Percentiles rank a stretch among this genome's conserved stretches.
phyloP scores from a whole-genome alignment of 176 grass and related monocot species.

The Pontederia paniculata region DNA sequence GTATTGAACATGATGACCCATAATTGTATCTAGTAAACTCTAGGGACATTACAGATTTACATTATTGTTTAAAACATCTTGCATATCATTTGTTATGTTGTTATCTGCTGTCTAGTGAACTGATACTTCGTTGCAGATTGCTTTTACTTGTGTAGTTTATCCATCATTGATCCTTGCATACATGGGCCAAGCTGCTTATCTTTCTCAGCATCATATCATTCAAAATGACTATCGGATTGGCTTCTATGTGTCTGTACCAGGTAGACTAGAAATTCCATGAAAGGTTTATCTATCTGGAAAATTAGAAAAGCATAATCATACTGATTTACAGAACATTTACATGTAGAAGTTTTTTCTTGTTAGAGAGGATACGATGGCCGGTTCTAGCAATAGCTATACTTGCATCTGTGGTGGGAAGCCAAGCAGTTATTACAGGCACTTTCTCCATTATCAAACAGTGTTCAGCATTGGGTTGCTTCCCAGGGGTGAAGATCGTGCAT shows the following conservation, averaged over 20 bases:
- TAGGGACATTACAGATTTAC: too few species aligned
- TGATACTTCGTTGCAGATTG: conserved; percentile 42
- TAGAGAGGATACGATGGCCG: conserved; percentile 95
- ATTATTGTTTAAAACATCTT: not conserved
- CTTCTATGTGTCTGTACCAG: conserved; percentile 95
- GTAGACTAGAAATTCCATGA: conserved; percentile 24
- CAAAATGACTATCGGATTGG: conserved; percentile 54
- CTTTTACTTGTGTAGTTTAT: conserved; percentile 76
- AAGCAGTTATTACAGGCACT: conserved; percentile 84
- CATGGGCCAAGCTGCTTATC: conserved; percentile 96
- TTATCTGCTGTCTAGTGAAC: not conserved
- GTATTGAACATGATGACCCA: too few species aligned
- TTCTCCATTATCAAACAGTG: conserved; percentile 98
- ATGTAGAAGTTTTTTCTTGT: conserved; percentile 24
- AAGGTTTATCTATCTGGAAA: not conserved
- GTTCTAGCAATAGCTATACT: conserved; percentile 77
- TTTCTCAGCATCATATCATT: conserved; percentile 74
- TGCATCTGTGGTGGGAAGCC: conserved; percentile 64
- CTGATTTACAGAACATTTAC: not conserved
- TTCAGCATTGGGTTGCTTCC: conserved; percentile 66
- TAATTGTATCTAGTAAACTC: too few species aligned
- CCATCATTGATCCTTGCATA: conserved; percentile 77
- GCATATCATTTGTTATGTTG: not conserved
- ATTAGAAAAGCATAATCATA: not conserved
- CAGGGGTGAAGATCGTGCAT: conserved; percentile 81